These are phyloP conservation scores for Picea mariana DNA, from an alignment of 83 land plant genomes.

Conservation along the genomic window DNA sequence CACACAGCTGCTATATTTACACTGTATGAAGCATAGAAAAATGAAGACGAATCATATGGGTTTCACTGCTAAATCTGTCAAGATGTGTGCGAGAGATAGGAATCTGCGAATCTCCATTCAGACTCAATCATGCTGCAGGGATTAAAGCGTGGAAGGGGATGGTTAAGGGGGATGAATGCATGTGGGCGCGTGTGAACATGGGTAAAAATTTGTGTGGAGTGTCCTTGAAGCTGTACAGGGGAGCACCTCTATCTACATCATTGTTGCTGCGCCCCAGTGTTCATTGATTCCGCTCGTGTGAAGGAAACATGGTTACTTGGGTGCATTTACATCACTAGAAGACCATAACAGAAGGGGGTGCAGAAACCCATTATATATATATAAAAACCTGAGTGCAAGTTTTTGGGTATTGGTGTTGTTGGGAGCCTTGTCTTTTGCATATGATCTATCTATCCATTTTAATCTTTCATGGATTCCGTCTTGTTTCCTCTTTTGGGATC, in stretches of 20 bases:
- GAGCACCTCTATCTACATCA: background rate
- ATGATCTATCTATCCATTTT: background rate
- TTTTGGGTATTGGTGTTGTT: background rate
- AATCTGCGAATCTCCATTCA: slow-evolving; percentile 12
- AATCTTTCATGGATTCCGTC: background rate
- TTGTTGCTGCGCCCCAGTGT: background rate
- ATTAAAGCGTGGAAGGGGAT: background rate
- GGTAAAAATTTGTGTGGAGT: background rate
- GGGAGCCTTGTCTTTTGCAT: background rate
- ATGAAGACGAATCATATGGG: background rate
- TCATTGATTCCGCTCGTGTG: slow-evolving; percentile 12
- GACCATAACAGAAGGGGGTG: background rate
- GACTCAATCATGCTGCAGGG: slow-evolving; percentile 6
- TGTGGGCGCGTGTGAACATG: slow-evolving; percentile 11
- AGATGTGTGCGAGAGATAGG: slow-evolving; percentile 3
- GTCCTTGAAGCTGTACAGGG: slow-evolving; percentile 7
- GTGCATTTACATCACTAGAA: background rate
- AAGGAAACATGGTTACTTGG: background rate
- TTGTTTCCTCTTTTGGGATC: slow-evolving; percentile 11
- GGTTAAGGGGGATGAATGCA: slow-evolving; percentile 8
- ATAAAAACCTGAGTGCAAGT: background rate
- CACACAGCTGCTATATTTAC: background rate
- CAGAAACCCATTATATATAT: background rate
- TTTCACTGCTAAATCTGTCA: slow-evolving; percentile 3
- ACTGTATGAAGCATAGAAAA: background rate